These are phyloP conservation scores for Entoloma clypeatum DNA, from an alignment of 1,284 basidiomycete genomes.

Conservation along the genomic window DNA sequence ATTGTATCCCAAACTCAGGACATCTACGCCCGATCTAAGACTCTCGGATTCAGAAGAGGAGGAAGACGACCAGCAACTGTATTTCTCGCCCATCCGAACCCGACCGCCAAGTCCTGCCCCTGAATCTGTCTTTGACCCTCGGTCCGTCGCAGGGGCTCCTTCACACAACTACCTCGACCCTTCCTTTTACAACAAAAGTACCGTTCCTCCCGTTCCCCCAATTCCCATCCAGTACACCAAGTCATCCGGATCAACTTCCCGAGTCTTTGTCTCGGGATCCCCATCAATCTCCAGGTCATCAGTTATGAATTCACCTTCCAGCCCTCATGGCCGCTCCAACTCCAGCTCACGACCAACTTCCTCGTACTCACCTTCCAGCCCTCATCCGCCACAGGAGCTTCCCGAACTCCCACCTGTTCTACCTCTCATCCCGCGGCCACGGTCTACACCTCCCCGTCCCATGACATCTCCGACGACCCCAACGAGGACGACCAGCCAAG, in stretches of 20 bases:
- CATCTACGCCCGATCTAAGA: slow-evolving; percentile 23
- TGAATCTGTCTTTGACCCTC: slow-evolving; percentile 36
- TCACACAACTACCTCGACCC: slow-evolving; percentile 40
- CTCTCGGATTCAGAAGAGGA: slow-evolving; percentile 29
- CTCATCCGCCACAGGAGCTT: slow-evolving; percentile 19
- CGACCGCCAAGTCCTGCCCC: slow-evolving; percentile 35
- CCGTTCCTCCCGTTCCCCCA: slow-evolving; percentile 33
- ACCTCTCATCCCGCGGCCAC: slow-evolving; percentile 21
- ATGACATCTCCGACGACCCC: slow-evolving; percentile 12
- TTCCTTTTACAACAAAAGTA: slow-evolving; percentile 32
- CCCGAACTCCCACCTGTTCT: slow-evolving; percentile 23
- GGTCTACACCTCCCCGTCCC: slow-evolving; percentile 26
- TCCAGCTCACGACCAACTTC: slow-evolving; percentile 24
- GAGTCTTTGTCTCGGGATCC: neutral
- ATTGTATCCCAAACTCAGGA: slow-evolving; percentile 34
- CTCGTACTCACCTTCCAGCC: slow-evolving; percentile 19
- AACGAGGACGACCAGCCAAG: neutral
- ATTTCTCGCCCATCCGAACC: slow-evolving; percentile 26
- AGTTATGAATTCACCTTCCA: neutral
- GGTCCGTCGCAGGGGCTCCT: slow-evolving; percentile 28
- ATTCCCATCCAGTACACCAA: slow-evolving; percentile 30
- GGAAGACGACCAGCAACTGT: slow-evolving; percentile 26
- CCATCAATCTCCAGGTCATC: too few species aligned
- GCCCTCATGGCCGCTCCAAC: slow-evolving; percentile 11
- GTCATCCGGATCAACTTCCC: slow-evolving; percentile 13